A percentile compares a stretch with the other conserved stretches of the same genome.
Conservation (phyloP, 75 land plant genomes). For the Selaginella moellendorffii region DNA sequence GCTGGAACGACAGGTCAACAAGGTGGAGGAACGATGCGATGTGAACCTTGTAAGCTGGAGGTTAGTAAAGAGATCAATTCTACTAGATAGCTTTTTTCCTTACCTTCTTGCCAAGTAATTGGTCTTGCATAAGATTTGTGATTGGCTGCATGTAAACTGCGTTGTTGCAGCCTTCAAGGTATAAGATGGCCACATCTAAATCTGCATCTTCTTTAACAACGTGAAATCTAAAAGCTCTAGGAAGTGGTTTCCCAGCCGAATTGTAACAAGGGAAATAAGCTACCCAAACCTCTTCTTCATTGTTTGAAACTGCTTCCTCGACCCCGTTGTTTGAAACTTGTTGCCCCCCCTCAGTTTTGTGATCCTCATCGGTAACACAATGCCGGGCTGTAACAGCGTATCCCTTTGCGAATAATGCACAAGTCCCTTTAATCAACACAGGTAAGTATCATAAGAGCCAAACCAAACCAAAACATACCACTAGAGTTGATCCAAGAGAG, state of each 20-base stretch:
- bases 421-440: not conserved
- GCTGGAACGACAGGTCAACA: not conserved
- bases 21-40: not conserved
- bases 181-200: not conserved
- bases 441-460: not conserved
- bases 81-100: not conserved
- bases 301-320: not conserved
- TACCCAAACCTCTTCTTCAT: not conserved
- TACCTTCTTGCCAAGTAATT: constrained; percentile 1
- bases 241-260: not conserved
- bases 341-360: not conserved
- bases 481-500: not conserved
- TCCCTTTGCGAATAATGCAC: not conserved
- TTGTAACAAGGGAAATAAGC: constrained; percentile 1
- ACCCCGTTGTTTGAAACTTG: not conserved
- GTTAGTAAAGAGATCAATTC: not conserved
- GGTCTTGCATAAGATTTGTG: not conserved
- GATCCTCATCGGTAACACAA: not conserved
- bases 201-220: not conserved
- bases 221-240: not conserved
- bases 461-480: not conserved
- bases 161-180: not conserved
- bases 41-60: not conserved
- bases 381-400: constrained; percentile 1
- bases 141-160: not conserved